Percentiles rank a stretch among this genome's conserved stretches.
Conservation (phyloP, 352 stramenopile species). For the Phytophthora foliorum region DNA sequence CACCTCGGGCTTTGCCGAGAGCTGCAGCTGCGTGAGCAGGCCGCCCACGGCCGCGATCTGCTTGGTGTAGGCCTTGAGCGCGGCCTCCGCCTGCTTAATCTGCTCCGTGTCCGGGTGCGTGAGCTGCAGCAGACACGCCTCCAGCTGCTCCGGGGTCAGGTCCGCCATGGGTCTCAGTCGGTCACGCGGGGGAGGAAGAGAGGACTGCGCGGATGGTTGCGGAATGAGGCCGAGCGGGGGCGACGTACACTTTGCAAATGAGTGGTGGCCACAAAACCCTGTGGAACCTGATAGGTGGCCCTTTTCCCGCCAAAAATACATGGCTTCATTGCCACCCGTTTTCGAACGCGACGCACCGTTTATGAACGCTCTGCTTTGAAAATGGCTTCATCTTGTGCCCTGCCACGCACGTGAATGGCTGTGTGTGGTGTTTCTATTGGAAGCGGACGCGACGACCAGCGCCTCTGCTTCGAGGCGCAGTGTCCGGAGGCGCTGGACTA, state of each 20-base stretch:
- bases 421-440: slow-evolving; percentile 1
- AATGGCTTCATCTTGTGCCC: slow-evolving; percentile 36
- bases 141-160: slow-evolving; percentile 86
- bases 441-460: slow-evolving; percentile 11
- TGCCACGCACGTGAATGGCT: slow-evolving; percentile 9
- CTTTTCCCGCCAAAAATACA: slow-evolving; percentile 37
- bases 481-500: not conserved
- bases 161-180: slow-evolving; percentile 65
- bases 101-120: slow-evolving; percentile 95
- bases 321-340: slow-evolving; percentile 28
- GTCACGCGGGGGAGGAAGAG: slow-evolving; percentile 5
- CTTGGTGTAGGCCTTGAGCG: slow-evolving; percentile 95
- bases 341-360: slow-evolving; percentile 11
- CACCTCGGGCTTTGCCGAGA: slow-evolving; percentile 80
- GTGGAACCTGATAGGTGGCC: slow-evolving; percentile 23
- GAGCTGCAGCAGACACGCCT: slow-evolving; percentile 90
- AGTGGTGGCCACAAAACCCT: slow-evolving; percentile 45
- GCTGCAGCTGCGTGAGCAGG: slow-evolving; percentile 92
- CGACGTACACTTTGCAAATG: slow-evolving; percentile 28
- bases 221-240: slow-evolving; percentile 32
- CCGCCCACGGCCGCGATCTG: slow-evolving; percentile 85
- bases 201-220: slow-evolving; percentile 23
- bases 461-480: slow-evolving; percentile 13
- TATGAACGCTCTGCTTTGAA: slow-evolving; percentile 20
- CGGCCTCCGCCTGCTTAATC: slow-evolving; percentile 95